Evolutionary conservation across 2,329 filamentous ascomycete genomes (phyloP).

Genomic region (Escovopsis weberi): DNA sequence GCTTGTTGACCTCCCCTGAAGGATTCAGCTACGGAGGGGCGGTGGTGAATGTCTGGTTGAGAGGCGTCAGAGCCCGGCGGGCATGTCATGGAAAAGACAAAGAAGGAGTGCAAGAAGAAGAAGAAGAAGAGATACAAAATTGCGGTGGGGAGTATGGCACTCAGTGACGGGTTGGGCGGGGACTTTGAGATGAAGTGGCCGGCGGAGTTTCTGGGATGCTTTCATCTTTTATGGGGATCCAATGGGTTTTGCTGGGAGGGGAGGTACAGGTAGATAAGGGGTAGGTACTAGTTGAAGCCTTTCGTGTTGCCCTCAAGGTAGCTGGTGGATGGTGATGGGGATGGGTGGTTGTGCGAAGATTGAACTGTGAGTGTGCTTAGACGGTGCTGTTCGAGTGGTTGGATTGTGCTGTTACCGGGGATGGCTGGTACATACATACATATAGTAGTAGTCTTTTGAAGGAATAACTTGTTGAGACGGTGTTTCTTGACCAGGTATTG

Average conservation of each 20-base stretch:
- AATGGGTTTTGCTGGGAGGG: neutral
- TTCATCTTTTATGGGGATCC: neutral
- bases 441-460: too few species aligned
- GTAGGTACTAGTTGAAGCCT: too few species aligned
- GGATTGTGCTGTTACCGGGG: too few species aligned
- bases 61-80: slow-evolving; percentile 11
- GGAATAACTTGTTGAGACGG: too few species aligned
- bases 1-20: too few species aligned
- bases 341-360: neutral
- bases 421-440: too few species aligned
- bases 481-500: too few species aligned
- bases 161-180: neutral
- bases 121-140: neutral
- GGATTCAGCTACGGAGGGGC: neutral
- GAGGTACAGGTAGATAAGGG: neutral
- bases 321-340: neutral
- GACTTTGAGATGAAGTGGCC: neutral
- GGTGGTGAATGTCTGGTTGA: slow-evolving; percentile 6
- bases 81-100: slow-evolving; percentile 10
- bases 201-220: slow-evolving; percentile 1
- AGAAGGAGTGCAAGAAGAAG: neutral
- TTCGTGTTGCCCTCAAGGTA: too few species aligned
- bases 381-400: too few species aligned
- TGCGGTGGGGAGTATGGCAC: neutral
- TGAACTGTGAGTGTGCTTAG: neutral